These are phyloP conservation scores for Lasiodiplodia citricola DNA, from an alignment of 2,329 filamentous ascomycete genomes.

Conservation along the genomic window DNA sequence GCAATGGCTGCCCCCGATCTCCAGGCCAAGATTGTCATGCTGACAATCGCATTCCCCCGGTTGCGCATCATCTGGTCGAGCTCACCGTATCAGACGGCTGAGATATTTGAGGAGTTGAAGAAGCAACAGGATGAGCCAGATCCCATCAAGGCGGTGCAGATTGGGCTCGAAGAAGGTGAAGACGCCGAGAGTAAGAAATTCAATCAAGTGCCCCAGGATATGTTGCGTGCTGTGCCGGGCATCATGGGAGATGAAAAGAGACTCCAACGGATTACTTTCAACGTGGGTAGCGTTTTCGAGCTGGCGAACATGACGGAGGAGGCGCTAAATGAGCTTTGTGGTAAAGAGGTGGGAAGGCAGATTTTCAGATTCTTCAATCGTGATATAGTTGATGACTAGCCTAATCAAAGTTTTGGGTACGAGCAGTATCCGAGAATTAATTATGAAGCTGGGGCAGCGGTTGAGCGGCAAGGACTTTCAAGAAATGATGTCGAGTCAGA, in stretches of 20 bases:
- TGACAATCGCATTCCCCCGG: slow-evolving; percentile 89
- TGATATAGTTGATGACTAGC: slow-evolving; percentile 48
- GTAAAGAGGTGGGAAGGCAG: slow-evolving; percentile 75
- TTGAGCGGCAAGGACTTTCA: not conserved
- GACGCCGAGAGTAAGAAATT: slow-evolving; percentile 68
- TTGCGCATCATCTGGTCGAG: slow-evolving; percentile 93
- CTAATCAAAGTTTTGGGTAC: not conserved
- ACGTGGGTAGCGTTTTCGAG: slow-evolving; percentile 77
- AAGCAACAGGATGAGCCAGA: slow-evolving; percentile 89
- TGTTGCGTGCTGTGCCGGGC: slow-evolving; percentile 84
- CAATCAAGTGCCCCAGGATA: slow-evolving; percentile 86
- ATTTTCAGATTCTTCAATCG: slow-evolving; percentile 82
- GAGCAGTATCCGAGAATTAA: not conserved
- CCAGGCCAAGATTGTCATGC: slow-evolving; percentile 87
- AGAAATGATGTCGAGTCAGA: not conserved
- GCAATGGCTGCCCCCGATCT: slow-evolving; percentile 69
- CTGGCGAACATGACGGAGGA: slow-evolving; percentile 83
- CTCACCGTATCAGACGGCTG: slow-evolving; percentile 92
- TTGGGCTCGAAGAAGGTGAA: slow-evolving; percentile 72
- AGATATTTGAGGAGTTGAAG: slow-evolving; percentile 95
- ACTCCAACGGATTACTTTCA: slow-evolving; percentile 71
- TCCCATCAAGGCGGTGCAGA: slow-evolving; percentile 81
- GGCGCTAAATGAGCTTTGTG: slow-evolving; percentile 76
- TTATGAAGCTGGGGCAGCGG: not conserved
- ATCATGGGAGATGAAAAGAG: slow-evolving; percentile 73